Base-by-base conservation (phyloP, 495 filamentous ascomycete species). In the Aspergillus nidulans region DNA sequence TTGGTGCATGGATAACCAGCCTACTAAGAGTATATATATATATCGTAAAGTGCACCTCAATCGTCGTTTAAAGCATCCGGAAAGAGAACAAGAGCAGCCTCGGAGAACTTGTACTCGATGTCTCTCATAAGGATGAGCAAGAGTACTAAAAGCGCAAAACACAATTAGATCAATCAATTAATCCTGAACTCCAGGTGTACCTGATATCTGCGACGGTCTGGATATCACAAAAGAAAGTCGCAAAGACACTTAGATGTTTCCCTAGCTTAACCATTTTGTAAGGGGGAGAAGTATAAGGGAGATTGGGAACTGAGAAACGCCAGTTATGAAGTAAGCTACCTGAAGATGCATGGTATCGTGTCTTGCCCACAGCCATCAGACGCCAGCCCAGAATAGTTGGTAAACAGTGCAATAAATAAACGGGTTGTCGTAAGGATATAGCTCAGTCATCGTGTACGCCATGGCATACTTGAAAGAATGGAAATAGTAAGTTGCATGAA, bases 291-390 rank as follows among this genome's bases (percentile, higher is more conserved):
- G 20, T 24, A 43, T 1, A 43, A 20, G 40, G 24, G 18, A 6
- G 1, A 4, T 32, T 2, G 12, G 23, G 12, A 47, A 16, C 7
- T 36, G 28, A 49, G 8, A 49, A n/a, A 49, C 45, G 28, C 45
- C 45, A 25, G 34, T 43, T 32, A 30, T 42, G 18, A 46, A 23
- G 18, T 42, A 18, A 19, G 26, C 9, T 15, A 34, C 26, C 25
- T 23, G 24, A 34, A 50, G 26, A 50, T 56, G 47, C 38, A 51
- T 49, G 41, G 36, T 39, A 39, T 39, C 38, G 34, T 47, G n/a
- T 19, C 28, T 20, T 36, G n/a, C 26, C 24, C 12, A 7, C 45
- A 34, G 15, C 39, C n/a, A 25, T 18, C 9, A 50, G 25, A 56
- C 54, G 54, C 54, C 46, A 26, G 16, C 32, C 42, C 18, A 15